Evolutionary conservation across 345 rosid genomes (phyloP), one percentile per base, ranked within the genome.

Genomic region (Eucalyptus cladocalyx): DNA sequence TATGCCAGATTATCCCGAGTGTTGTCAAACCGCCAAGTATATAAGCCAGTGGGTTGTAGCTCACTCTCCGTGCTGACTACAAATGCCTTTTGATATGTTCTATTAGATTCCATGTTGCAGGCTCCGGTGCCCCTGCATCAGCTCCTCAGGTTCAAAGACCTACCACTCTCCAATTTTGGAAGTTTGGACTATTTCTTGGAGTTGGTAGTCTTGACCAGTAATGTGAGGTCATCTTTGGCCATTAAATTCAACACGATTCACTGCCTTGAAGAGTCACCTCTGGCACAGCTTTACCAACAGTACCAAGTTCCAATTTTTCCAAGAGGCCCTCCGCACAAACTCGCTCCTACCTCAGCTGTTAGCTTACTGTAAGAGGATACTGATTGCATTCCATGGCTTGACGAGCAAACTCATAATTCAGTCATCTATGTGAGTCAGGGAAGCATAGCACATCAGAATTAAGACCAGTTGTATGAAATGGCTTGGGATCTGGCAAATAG

Each of bases 351-450:
- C 3, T 85, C 89, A 45, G 40, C 80, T 49, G 58, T 87, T 43
- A 49, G 92, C 80, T 42, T 92, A 88, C 37, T 92, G 83, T 37
- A 80, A 87, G 91, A 92, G 89, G 91, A 90, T 80, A 80, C 18
- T 15, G 56, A 72, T 60, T 92, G 92, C 88, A 88, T 90, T 28
- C 2, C 89, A 11, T 92, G 92, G 92, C 91, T 92, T 30, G 89
- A 89, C 69, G 87, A 88, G 86, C 90, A 92, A 49, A 50, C 26
- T 23, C 19, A 24, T 26, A 90, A 88, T 45, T 89, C 89, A 5
- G 93, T 90, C 65, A 45, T 90, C 3, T 90, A 89, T 80, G 56
- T 92, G 34, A 90, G 93, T 87, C 50, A 88, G 14, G 91, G 91
- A 26, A 92, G 91, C 67, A 8, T 92, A 16, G 91, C 90, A 12